phyloP scores from a whole-genome alignment of 176 grass and related monocot species.

The Puya raimondii region DNA sequence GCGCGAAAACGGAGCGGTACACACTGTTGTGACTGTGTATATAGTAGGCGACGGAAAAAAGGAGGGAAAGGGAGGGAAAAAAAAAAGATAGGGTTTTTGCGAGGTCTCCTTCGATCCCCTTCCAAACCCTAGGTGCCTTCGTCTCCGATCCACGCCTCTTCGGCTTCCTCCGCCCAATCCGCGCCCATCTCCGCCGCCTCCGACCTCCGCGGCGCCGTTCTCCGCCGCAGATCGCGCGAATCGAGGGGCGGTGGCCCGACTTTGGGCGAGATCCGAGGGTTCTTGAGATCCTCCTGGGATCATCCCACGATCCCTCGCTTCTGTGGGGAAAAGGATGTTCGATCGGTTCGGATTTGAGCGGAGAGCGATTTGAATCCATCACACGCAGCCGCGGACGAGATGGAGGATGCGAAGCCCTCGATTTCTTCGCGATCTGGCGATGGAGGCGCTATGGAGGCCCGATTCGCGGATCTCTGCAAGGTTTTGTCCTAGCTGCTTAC shows the following conservation, averaged over 20 bases:
- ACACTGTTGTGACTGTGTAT: neutral
- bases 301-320: neutral
- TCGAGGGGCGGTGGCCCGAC: neutral
- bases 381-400: neutral
- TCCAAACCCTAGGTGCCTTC: conserved; percentile 11
- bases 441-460: conserved; percentile 20
- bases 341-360: conserved; percentile 7
- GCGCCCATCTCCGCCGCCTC: neutral
- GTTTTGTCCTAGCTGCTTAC: neutral
- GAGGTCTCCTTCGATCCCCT: neutral
- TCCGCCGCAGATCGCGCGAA: neutral
- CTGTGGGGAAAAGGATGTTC: neutral
- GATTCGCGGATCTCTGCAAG: conserved; percentile 20
- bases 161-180: neutral
- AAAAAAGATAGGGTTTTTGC: conserved; percentile 10
- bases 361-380: neutral
- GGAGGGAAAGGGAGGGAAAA: neutral
- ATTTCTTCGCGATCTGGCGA: conserved; percentile 15
- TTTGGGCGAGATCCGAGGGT: neutral
- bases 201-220: too few species aligned
- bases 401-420: conserved; percentile 24
- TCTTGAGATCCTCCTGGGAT: neutral
- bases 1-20: conserved; percentile 1
- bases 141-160: neutral
- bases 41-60: conserved; percentile 7